Evolutionary conservation across 257 asterid genomes (phyloP), one percentile per base, ranked within the genome.

Genomic region (Petunia secreta): DNA sequence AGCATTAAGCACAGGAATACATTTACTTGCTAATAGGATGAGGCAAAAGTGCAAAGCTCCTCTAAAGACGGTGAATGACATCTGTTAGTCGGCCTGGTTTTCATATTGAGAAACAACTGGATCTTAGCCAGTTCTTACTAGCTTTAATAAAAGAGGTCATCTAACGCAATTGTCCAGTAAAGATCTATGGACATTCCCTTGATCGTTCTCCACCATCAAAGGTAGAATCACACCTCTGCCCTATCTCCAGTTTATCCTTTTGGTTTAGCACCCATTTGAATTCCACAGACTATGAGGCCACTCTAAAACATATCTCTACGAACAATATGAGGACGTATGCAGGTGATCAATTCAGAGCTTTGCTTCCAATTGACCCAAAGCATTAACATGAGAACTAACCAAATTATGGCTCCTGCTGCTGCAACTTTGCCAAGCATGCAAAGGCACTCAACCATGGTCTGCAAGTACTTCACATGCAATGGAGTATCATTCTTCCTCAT

Each of bases 341-440:
- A 53, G 2, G 25, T 34, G 40, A 71, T 71, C 77, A 16, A 40
- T 71, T 75, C 43, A 62, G 73, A 80, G n/a, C 80, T 53, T 25
- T 40, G 54, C 52, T 41, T 81, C 68, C 6, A 38, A 60, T 16
- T 50, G 73, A 71, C 39, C 77, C 63, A 71, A 76, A 63, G 50
- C 60, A 75, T 55, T 83, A 81, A 84, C 73, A 69, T 82, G 80
- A 84, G 75, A 79, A 73, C 94, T n/a, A 91, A 96, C 99, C 98
- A 90, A 88, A 96, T 90, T 66, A 96, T 90, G 84, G 99, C 94
- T 86, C 99, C 99, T 67, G 98, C 98, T 80, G 97, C 98, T 82
- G 98, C 98, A 87, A 96, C 98, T 91, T 96, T 96, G 75, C 99
- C 97, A 79, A 96, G 98, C 94, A 94, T 87, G 90, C 94, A 89